phyloP scores from a whole-genome alignment of 495 filamentous ascomycete genomes.

The Friedmanniomyces endolithicus region DNA sequence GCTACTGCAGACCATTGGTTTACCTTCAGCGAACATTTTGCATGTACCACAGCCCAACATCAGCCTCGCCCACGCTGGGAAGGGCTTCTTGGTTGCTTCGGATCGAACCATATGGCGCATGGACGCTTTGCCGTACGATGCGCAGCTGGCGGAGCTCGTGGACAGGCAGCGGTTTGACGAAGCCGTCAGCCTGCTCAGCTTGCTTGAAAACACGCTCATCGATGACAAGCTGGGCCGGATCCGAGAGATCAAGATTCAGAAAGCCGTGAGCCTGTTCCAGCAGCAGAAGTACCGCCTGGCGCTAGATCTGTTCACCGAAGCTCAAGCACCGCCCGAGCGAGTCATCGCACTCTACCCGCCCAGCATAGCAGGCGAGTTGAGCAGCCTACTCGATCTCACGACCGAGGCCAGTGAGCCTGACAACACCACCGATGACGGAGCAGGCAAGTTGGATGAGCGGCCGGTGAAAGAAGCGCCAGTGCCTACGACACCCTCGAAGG shows the following conservation, averaged over 20 bases:
- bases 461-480: slow-evolving; percentile 17
- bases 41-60: slow-evolving; percentile 92
- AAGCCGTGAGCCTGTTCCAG: slow-evolving; percentile 75
- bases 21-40: slow-evolving; percentile 67
- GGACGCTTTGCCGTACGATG: slow-evolving; percentile 84
- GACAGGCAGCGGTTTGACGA: slow-evolving; percentile 71
- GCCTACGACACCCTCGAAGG: slow-evolving; percentile 21
- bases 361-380: slow-evolving; percentile 71
- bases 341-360: slow-evolving; percentile 78
- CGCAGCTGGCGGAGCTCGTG: slow-evolving; percentile 76
- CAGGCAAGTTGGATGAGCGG: slow-evolving; percentile 24
- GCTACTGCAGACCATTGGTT: slow-evolving; percentile 67
- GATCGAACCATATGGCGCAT: slow-evolving; percentile 90
- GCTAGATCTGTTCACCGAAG: slow-evolving; percentile 78
- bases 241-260: slow-evolving; percentile 75
- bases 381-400: slow-evolving; percentile 35
- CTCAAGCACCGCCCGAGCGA: slow-evolving; percentile 76
- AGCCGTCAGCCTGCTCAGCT: slow-evolving; percentile 72
- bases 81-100: slow-evolving; percentile 82
- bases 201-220: slow-evolving; percentile 86
- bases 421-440: slow-evolving; percentile 28
- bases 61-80: slow-evolving; percentile 83
- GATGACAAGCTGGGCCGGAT: slow-evolving; percentile 68
- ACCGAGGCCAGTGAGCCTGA: slow-evolving; percentile 25
- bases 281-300: slow-evolving; percentile 75